Base-by-base conservation (phyloP, 345 rosid species). In the Citrus australasica region DNA sequence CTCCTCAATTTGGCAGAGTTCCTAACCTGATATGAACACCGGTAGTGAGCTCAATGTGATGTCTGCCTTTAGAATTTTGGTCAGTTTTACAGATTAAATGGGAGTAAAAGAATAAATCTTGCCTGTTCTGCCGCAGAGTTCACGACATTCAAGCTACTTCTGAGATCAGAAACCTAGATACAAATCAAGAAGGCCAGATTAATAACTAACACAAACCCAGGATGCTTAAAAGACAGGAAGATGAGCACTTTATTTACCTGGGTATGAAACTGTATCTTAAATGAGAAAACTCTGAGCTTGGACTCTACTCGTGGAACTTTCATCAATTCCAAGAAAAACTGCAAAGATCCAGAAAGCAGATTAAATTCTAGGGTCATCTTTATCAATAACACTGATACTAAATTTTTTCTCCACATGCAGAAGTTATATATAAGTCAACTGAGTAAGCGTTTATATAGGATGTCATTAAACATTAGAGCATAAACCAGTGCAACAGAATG, bases 301-400 rank as follows among this genome's bases (percentile, higher is more conserved):
- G 93, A 85, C 82, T 95, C 98, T 66, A 91, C 92, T 79, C 97
- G 88, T 56, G 98, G 94, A 68, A 95, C 93, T 90, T 89, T 86
- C 95, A 93, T 91, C 76, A 95, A 82, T 92, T 93, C 98, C 76
- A 91, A 78, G 86, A 95, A 95, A 84, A 95, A 95, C 98, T 93
- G 94, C 78, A 73, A 82, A 32, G 61, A 74, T 69, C 76, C 73
- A 86, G 67, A 69, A 73, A 79, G 77, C 65, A 79, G 63, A 69
- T 51, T 17, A 51, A 72, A 68, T 72, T 60, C 75, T 30, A 59
- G 79, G 64, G 42, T 28, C 35, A 83, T 71, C 59, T 65, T 53
- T 68, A 58, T 33, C 82, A 33, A 38, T 53, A 35, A 14, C 6
- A 61, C 69, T 27, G n/a, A 5, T 37, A 17, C 40, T 30, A 75